Base-by-base conservation (phyloP, 345 rosid species). In the Salix exigua region DNA sequence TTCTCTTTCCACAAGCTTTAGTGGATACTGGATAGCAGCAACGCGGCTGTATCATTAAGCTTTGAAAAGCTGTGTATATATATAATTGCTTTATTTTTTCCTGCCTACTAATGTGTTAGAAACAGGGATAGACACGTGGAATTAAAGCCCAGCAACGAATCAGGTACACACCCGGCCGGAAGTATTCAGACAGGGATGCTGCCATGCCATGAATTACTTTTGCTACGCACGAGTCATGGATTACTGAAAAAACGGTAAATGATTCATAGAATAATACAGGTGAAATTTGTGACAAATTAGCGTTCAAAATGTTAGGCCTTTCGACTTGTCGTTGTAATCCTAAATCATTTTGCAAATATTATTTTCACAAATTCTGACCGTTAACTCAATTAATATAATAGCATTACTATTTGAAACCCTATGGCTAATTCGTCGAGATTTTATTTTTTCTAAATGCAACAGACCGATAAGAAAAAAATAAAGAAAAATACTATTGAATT, bases 71-170 rank as follows among this genome's bases (percentile, higher is more conserved):
- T 72, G 37, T 16, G 21, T 18, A 6, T n/a, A 8, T 19, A 55
- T 55, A 55, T 4, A 5, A 35, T 35, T 35, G 37, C 37, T 1
- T 35, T 35, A 35, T 35, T 48, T 48, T 16, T 48, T 16, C 17
- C 18, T 4, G 5, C 19, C 53, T 48, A 4, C 16, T 17, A 4
- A 19, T 6, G 23, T 18, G 60, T 19, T 51, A 7, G 60, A 19
- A 51, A 51, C 60, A 51, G 60, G 60, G 7, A 19, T 19, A 7
- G 60, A 51, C 66, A 40, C 18, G 55, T 40, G 73, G 73, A 67
- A 55, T 46, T 62, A 65, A 55, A 51, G 60, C 23, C 60, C 21
- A 51, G 7, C 38, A 64, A 26, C 21, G 73, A 67, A 72, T 81
- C 73, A 10, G 75, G 68, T 71, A 44, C 21, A 2, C 60, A 7